Evolutionary conservation across 345 rosid genomes (phyloP).

Genomic region (Gossypioides kirkii): DNA sequence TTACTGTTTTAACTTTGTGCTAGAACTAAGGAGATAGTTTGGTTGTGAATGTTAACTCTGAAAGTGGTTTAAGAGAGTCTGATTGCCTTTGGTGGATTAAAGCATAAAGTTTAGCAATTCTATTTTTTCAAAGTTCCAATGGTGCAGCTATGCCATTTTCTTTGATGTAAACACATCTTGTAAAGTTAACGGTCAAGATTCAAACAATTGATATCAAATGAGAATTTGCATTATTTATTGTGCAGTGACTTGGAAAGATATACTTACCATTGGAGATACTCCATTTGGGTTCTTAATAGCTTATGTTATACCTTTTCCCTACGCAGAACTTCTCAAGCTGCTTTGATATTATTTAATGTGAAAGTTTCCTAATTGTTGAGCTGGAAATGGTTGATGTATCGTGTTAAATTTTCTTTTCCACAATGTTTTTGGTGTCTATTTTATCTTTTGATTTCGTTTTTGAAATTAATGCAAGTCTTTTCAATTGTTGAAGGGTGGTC

Average conservation of each 20-base stretch:
- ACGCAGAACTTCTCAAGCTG: neutral
- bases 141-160: neutral
- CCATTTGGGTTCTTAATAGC: neutral
- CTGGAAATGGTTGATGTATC: neutral
- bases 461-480: neutral
- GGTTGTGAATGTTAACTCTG: neutral
- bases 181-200: neutral
- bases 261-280: neutral
- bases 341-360: neutral
- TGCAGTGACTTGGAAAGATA: neutral
- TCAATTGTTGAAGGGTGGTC: neutral
- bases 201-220: neutral
- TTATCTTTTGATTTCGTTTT: neutral
- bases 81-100: neutral
- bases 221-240: neutral
- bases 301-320: neutral
- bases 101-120: neutral
- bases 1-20: neutral
- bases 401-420: neutral
- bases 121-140: neutral
- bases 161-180: neutral
- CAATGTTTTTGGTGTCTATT: neutral
- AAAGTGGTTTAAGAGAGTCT: neutral
- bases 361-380: neutral
- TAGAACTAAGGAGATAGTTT: neutral